Evolutionary conservation across 2,329 filamentous ascomycete genomes (phyloP).

Genomic region (Pyrenochaeta sp.): DNA sequence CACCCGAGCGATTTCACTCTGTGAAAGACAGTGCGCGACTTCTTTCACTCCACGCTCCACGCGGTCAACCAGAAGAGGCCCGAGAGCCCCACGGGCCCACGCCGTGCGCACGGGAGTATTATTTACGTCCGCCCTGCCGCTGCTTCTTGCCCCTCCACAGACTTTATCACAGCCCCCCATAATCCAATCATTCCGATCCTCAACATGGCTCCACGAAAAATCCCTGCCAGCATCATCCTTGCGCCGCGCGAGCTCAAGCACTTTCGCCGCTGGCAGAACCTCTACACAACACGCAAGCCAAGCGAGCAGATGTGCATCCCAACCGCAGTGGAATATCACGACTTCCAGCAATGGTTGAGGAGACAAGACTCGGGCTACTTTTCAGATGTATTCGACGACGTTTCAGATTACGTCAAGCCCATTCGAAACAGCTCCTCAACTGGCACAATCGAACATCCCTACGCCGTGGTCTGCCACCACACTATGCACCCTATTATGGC

Average conservation of each 20-base stretch:
- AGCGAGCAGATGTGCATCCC: constrained; percentile 30
- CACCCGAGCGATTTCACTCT: no score
- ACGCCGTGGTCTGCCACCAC: constrained; percentile 31
- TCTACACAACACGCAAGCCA: constrained; percentile 26
- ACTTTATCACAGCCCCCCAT: background rate
- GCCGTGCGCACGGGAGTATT: no score
- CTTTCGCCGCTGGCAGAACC: constrained; percentile 36
- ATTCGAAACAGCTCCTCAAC: background rate
- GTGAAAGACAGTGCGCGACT: no score
- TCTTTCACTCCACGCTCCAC: no score
- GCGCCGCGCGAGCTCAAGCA: constrained; percentile 34
- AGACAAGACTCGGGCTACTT: constrained; percentile 42
- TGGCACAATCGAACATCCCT: constrained; percentile 10
- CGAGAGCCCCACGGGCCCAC: no score
- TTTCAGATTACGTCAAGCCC: constrained; percentile 25
- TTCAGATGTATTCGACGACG: constrained; percentile 37
- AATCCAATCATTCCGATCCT: background rate
- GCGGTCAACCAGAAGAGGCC: no score
- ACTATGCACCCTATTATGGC: constrained; percentile 27
- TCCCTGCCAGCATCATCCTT: constrained; percentile 35
- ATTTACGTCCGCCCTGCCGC: no score
- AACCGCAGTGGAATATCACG: constrained; percentile 35
- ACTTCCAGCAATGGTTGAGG: constrained; percentile 39
- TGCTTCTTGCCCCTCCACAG: background rate
- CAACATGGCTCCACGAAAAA: constrained; percentile 13